Evolutionary conservation across 805 yeast species (phyloP), one percentile per base, ranked within the genome.

Genomic region (Kluyveromyces aestuarii): DNA sequence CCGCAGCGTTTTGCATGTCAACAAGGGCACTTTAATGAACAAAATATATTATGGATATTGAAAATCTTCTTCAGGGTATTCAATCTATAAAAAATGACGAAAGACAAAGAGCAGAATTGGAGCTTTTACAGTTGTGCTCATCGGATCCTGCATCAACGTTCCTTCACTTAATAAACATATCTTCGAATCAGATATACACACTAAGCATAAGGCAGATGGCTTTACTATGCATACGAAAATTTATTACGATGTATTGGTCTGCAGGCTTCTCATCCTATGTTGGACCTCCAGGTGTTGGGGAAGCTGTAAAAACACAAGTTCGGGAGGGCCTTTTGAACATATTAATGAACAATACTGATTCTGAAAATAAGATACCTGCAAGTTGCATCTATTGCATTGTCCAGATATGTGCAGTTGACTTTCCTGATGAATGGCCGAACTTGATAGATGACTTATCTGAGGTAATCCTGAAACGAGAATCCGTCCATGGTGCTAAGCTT

Each of bases 391-490:
- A 87, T 54, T 82, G 86, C 14, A 77, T 89, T 16, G 85, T 85
- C 6, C 95, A 86, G 58, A 86, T 91, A 14, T 88, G 96, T 0
- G 84, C 85, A 2, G 85, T 82, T 1, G 99, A 91, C 60, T 91
- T 79, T 59, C 99, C 99, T 0, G 98, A 93, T 60, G 95, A 88
- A 61, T 91, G 98, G 98, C 96, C 97, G 0, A 75, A 72, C 19
- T 69, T 90, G 43, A 61, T 86, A 48, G 59, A 66, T 35, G 63
- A 63, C 7, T 58, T 87, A 18, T 81, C 80, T 56, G 59, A 59
- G 1, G 62, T 64, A 27, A 71, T 77, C 36, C 57, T 63, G 9
- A 59, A 69, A 9, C 36, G 54, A 1, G 57, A 59, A 2, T 56
- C 63, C 2, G 46, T 79, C 30, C 86, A 86, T 16, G 79, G 83